Conservation (phyloP, 2,329 filamentous ascomycete species). For the Venturia effusa region DNA sequence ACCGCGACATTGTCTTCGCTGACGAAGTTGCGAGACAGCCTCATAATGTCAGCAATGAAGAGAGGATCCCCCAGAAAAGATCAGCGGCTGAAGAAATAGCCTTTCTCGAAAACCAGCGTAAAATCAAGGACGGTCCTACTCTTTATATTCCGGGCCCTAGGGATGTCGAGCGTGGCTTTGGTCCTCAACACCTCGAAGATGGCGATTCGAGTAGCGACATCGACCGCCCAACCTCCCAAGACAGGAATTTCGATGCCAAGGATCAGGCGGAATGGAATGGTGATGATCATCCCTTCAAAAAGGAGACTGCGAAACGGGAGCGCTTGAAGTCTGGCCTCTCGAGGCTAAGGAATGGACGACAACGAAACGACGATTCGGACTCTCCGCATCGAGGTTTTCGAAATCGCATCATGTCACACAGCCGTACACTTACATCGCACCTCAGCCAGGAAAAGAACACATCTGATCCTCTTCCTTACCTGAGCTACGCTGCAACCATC, state of each 20-base stretch:
- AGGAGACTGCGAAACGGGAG: background rate
- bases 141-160: conserved; percentile 84
- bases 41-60: conserved; percentile 40
- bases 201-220: conserved; percentile 9
- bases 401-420: conserved; percentile 19
- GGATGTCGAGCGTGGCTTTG: conserved; percentile 74
- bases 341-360: conserved; percentile 5
- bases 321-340: conserved; percentile 13
- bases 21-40: conserved; percentile 52
- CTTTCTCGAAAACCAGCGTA: conserved; percentile 75
- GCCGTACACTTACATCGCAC: conserved; percentile 49
- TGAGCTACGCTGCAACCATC: conserved; percentile 88
- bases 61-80: conserved; percentile 40
- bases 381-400: conserved; percentile 5
- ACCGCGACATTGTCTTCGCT: conserved; percentile 54
- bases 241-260: conserved; percentile 12
- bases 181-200: conserved; percentile 50
- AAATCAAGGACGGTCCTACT: conserved; percentile 58
- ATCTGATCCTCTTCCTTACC: conserved; percentile 60
- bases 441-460: conserved; percentile 44
- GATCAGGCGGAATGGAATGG: background rate
- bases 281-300: background rate
- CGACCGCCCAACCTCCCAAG: conserved; percentile 22
- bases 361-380: conserved; percentile 5
- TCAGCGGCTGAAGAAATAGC: conserved; percentile 72